Percentiles rank a stretch among this genome's conserved stretches.
Evolutionary conservation across 192 early-diverging fungal species (phyloP).

Genomic region (Oehlia diaphana): DNA sequence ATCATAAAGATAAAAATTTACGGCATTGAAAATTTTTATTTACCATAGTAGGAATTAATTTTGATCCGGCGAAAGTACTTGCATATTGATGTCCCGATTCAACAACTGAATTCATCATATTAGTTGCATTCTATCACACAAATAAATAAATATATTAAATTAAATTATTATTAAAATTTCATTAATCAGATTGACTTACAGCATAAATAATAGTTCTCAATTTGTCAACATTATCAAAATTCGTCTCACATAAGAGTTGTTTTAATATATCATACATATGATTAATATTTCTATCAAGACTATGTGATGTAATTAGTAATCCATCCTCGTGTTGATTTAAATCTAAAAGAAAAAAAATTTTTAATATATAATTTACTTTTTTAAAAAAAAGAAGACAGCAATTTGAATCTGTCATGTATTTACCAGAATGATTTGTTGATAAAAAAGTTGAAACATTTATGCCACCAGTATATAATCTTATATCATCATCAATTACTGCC

Average conservation of each 20-base stretch:
- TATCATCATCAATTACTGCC: constrained; percentile 83
- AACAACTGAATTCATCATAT: constrained; percentile 77
- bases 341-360: constrained; percentile 32
- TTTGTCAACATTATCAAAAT: constrained; percentile 70
- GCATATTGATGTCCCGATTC: constrained; percentile 84
- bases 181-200: constrained; percentile 33
- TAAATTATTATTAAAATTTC: no score
- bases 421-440: constrained; percentile 63
- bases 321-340: constrained; percentile 66
- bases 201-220: constrained; percentile 75
- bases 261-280: constrained; percentile 72
- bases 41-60: constrained; percentile 58
- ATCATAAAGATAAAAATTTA: not conserved
- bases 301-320: constrained; percentile 61
- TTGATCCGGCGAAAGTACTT: constrained; percentile 65
- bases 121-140: constrained; percentile 58
- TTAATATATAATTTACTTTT: not conserved
- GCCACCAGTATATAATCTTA: constrained; percentile 84
- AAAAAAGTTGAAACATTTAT: constrained; percentile 68
- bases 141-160: not conserved
- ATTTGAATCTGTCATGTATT: not conserved
- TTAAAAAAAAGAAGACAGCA: not conserved
- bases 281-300: constrained; percentile 72
- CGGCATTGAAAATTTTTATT: not conserved
- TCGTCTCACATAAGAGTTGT: constrained; percentile 70